Conservation (phyloP, 768 basidiomycete genomes). For the Artomyces pyxidatus region DNA sequence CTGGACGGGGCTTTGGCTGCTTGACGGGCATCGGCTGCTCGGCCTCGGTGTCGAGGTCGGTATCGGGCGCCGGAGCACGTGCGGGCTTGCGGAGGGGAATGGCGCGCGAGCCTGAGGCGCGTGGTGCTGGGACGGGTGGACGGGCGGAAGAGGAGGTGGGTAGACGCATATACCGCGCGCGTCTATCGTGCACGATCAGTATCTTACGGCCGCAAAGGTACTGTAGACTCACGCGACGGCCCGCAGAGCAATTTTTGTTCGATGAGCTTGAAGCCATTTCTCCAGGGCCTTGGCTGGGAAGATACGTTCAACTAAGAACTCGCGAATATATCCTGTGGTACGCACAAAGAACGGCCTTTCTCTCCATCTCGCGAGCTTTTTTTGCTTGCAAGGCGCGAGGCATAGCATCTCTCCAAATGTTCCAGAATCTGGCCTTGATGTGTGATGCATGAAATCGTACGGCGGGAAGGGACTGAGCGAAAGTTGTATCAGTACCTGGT, state of each 20-base stretch:
- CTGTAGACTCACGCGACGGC: conserved; percentile 66
- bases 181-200: conserved; percentile 33
- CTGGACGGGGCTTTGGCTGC: conserved; percentile 7
- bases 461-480: conserved; percentile 79
- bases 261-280: conserved; percentile 62
- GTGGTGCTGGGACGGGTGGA: conserved; percentile 9
- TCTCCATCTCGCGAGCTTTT: conserved; percentile 56
- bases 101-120: conserved; percentile 22
- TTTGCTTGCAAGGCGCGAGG: conserved; percentile 61
- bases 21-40: conserved; percentile 20
- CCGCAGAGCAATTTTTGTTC: conserved; percentile 65
- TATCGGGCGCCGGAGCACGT: conserved; percentile 13
- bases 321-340: too few relatives aligned
- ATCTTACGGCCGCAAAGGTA: conserved; percentile 5
- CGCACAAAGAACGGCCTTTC: conserved; percentile 49
- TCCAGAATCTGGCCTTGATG: conserved; percentile 54
- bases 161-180: conserved; percentile 73
- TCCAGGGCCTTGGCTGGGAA: conserved; percentile 43
- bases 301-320: conserved; percentile 5
- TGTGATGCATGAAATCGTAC: conserved; percentile 64
- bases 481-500: conserved; percentile 1
- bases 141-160: conserved; percentile 36
- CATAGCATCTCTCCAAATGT: conserved; percentile 59
- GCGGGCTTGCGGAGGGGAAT: conserved; percentile 20
- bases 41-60: conserved; percentile 10